These are phyloP conservation scores for Fulvia fulva DNA, from an alignment of 2,329 filamentous ascomycete species.

Conservation along the genomic window DNA sequence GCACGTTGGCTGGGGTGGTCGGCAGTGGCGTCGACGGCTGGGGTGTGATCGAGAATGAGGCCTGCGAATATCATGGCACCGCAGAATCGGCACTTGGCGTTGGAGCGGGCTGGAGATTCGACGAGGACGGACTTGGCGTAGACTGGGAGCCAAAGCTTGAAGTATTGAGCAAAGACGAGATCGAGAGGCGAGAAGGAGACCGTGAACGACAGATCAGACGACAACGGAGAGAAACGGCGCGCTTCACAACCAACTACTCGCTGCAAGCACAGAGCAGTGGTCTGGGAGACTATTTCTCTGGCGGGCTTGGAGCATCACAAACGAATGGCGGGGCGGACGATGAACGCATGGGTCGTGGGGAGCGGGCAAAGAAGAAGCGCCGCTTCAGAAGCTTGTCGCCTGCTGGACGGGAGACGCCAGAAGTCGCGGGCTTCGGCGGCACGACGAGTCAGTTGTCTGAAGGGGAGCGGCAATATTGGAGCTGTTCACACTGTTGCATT, in stretches of 20 bases:
- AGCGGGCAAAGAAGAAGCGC: slow-evolving; percentile 92
- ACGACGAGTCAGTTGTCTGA: slow-evolving; percentile 64
- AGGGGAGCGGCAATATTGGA: slow-evolving; percentile 73
- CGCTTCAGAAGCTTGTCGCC: slow-evolving; percentile 87
- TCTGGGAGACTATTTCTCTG: slow-evolving; percentile 54
- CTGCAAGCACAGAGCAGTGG: slow-evolving; percentile 47
- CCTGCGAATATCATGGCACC: slow-evolving; percentile 57
- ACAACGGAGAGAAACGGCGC: slow-evolving; percentile 81
- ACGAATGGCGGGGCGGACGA: slow-evolving; percentile 48
- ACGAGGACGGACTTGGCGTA: slow-evolving; percentile 74
- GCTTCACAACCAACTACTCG: slow-evolving; percentile 53
- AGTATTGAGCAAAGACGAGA: slow-evolving; percentile 83
- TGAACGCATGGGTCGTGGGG: slow-evolving; percentile 85
- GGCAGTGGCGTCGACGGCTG: slow-evolving; percentile 65
- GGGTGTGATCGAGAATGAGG: slow-evolving; percentile 82
- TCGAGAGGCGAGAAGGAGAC: slow-evolving; percentile 93
- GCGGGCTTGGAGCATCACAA: slow-evolving; percentile 34
- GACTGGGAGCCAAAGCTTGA: slow-evolving; percentile 53
- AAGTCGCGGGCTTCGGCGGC: slow-evolving; percentile 64
- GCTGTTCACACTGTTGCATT: slow-evolving; percentile 80
- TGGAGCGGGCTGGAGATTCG: slow-evolving; percentile 94
- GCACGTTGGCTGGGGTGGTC: slow-evolving; percentile 59
- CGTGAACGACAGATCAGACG: slow-evolving; percentile 85
- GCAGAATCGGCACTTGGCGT: slow-evolving; percentile 44
- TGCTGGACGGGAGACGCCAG: slow-evolving; percentile 75